Conservation (phyloP, 805 yeast genomes). For the Schwanniomyces polymorphus region DNA sequence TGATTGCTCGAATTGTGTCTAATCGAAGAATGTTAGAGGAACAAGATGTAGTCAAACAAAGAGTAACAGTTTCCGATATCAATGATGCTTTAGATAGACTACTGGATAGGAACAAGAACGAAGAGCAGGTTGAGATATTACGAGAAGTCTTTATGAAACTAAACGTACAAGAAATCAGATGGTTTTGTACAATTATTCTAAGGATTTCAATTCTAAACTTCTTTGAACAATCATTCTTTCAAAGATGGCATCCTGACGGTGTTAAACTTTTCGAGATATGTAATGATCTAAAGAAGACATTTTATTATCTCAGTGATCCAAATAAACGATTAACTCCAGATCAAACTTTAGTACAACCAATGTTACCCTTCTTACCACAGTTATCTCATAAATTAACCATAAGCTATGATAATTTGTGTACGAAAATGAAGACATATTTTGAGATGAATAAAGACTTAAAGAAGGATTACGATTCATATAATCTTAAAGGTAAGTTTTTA, state of each 20-base stretch:
- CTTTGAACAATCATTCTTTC: constrained; percentile 58
- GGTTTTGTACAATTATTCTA: constrained; percentile 67
- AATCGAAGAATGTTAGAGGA: constrained; percentile 52
- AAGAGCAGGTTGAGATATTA: constrained; percentile 45
- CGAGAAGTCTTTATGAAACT: constrained; percentile 51
- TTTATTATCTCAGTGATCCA: constrained; percentile 55
- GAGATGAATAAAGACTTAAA: constrained; percentile 16
- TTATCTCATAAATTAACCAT: constrained; percentile 57
- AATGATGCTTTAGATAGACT: constrained; percentile 30
- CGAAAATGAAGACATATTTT: constrained; percentile 37
- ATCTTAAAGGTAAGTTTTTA: constrained; percentile 41
- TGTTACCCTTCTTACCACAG: constrained; percentile 74
- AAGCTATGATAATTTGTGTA: constrained; percentile 52
- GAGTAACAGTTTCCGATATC: constrained; percentile 26
- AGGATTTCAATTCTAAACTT: constrained; percentile 60
- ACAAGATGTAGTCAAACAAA: constrained; percentile 2
- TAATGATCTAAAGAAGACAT: constrained; percentile 59
- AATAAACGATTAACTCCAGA: constrained; percentile 37
- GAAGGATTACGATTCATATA: constrained; percentile 11
- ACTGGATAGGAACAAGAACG: constrained; percentile 20
- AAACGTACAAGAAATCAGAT: constrained; percentile 63
- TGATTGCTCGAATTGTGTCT: constrained; percentile 51
- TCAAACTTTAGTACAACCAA: constrained; percentile 43
- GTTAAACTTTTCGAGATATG: constrained; percentile 62
- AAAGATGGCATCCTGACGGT: constrained; percentile 80